A percentile compares a stretch with the other conserved stretches of the same genome.
phyloP scores from a whole-genome alignment of 768 basidiomycete species.

The Lyophyllum semitale region DNA sequence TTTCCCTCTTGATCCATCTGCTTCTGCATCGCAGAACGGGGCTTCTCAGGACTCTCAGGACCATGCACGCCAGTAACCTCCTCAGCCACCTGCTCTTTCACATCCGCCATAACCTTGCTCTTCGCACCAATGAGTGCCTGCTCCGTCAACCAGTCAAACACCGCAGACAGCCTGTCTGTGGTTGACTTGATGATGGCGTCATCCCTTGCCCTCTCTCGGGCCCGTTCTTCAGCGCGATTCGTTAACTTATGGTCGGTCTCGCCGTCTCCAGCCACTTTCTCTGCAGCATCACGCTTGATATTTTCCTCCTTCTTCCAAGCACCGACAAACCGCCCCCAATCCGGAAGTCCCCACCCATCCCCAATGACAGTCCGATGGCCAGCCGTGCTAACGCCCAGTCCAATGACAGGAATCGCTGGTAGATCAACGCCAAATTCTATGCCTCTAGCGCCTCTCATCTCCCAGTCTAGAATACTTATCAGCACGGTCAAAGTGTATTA shows the following conservation, averaged over 20 bases:
- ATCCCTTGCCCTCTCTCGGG: conserved; percentile 18
- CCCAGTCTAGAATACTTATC: conserved; percentile 64
- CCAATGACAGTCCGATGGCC: conserved; percentile 19
- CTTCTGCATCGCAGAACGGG: conserved; percentile 13
- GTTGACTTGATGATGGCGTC: conserved; percentile 66
- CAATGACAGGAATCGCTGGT: conserved; percentile 48
- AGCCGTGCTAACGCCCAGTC: conserved; percentile 30
- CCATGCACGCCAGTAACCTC: conserved; percentile 19
- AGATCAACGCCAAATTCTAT: conserved; percentile 66
- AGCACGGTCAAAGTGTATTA: neutral
- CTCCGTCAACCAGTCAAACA: conserved; percentile 81
- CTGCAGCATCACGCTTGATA: conserved; percentile 34
- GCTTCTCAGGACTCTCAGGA: conserved; percentile 22
- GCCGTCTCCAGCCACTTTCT: conserved; percentile 5
- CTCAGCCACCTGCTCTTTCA: conserved; percentile 4
- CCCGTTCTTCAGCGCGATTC: conserved; percentile 23
- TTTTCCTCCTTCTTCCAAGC: conserved; percentile 63
- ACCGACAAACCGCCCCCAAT: conserved; percentile 64
- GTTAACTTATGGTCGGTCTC: conserved; percentile 1
- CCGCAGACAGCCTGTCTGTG: conserved; percentile 70
- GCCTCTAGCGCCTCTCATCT: conserved; percentile 87
- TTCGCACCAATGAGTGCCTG: conserved; percentile 34
- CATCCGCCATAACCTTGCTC: conserved; percentile 13
- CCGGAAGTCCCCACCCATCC: conserved; percentile 51
- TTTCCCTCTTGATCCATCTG: conserved; percentile 24